Percentiles rank a stretch among this genome's conserved stretches.
These are phyloP conservation scores for Acidiella bohemica DNA, from an alignment of 495 filamentous ascomycete species.

Conservation along the genomic window DNA sequence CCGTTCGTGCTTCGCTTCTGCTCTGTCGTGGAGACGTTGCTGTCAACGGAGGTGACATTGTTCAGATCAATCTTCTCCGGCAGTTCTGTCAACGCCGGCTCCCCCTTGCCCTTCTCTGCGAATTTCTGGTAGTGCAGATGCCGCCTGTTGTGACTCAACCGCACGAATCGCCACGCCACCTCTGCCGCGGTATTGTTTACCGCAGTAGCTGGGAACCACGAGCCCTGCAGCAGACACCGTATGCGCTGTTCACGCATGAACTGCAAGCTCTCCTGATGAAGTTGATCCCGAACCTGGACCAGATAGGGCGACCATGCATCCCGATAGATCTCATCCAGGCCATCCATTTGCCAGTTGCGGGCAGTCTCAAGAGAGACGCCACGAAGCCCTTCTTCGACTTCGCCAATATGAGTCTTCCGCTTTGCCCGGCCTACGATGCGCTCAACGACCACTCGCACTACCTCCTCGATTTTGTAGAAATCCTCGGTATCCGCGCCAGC, in stretches of 20 bases:
- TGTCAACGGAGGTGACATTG: conserved; percentile 83
- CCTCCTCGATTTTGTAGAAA: conserved; percentile 81
- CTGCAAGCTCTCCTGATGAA: conserved; percentile 81
- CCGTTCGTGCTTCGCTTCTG: conserved; percentile 30
- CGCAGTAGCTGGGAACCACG: conserved; percentile 66
- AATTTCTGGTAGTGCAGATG: conserved; percentile 91
- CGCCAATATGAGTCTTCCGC: conserved; percentile 71
- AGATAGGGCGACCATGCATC: conserved; percentile 89
- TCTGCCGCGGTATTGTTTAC: conserved; percentile 10
- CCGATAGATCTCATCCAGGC: conserved; percentile 81
- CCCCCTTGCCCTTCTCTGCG: conserved; percentile 43
- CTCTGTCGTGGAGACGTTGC: conserved; percentile 64
- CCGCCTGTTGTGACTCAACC: conserved; percentile 79
- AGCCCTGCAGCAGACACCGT: conserved; percentile 75
- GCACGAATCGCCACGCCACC: conserved; percentile 61
- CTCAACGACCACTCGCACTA: conserved; percentile 81
- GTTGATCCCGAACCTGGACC: conserved; percentile 74
- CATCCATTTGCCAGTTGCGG: conserved; percentile 86
- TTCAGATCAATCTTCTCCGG: conserved; percentile 77
- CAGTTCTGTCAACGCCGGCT: conserved; percentile 62
- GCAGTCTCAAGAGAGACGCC: conserved; percentile 67
- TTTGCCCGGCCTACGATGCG: conserved; percentile 75
- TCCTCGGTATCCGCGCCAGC: conserved; percentile 73
- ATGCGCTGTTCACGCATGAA: conserved; percentile 96
- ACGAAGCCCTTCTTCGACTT: conserved; percentile 77